Percentiles rank a stretch among this genome's conserved stretches.
Evolutionary conservation across 225 moss, liverwort and hornwort species (phyloP).

Genomic region (Bryoerythrophyllum caledonicum): DNA sequence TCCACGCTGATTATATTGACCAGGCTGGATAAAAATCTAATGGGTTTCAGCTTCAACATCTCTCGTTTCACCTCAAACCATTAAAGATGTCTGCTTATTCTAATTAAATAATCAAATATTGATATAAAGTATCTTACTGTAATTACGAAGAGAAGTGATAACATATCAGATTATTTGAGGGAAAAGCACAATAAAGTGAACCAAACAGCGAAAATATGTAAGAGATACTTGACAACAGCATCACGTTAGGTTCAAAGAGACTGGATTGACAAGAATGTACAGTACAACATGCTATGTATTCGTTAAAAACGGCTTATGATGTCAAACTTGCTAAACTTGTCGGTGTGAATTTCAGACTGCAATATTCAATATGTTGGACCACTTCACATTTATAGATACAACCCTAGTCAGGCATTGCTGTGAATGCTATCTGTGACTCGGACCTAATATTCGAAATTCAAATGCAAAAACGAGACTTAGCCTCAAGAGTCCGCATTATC

Average conservation of each 20-base stretch:
- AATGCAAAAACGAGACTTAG: background rate
- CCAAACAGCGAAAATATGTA: no score
- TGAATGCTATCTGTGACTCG: background rate
- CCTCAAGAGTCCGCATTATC: conserved; percentile 58
- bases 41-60: no score
- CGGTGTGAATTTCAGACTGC: no score
- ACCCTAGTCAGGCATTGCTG: background rate
- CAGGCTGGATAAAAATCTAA: no score
- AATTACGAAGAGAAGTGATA: no score
- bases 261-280: background rate
- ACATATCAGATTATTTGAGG: no score
- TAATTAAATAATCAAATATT: no score
- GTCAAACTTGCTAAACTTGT: background rate
- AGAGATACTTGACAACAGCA: background rate
- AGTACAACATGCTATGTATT: background rate
- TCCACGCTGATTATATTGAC: no score
- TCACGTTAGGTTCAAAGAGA: background rate
- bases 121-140: no score
- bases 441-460: background rate
- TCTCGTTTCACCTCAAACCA: no score
- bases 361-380: background rate
- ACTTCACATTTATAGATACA: background rate
- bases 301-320: background rate
- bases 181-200: no score
- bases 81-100: no score